Evolutionary conservation across 1,284 basidiomycete species (phyloP), one percentile per base, ranked within the genome.

Genomic region (Apiotrichum veenhuisii): DNA sequence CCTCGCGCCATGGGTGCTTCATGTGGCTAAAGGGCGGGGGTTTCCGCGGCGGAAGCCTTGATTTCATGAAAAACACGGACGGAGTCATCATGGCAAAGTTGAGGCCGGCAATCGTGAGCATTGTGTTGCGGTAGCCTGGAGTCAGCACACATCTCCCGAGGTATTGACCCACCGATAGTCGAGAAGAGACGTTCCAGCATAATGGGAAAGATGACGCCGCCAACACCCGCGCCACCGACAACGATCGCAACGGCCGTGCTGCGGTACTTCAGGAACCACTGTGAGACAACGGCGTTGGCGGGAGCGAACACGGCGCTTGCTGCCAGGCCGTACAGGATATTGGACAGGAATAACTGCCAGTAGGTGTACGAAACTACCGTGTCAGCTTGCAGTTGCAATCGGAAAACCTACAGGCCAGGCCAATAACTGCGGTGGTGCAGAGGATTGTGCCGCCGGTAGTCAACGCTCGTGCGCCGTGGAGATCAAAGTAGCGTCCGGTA

Each of bases 291-390:
- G 5, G 73, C 71, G 2, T 68, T 72, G 1, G 70, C 62, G 3
- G 73, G 72, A 0, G 71, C 64, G 50, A 72, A 75, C 15, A 73
- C 30, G 12, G 30, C 30, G 30, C 30, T 30, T 12, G 30, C 30
- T 9, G 68, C 66, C 5, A 70, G 50, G 27, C 73, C 73, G 38
- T 67, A 70, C 2, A 67, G 57, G 4, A 64, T 50, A 41, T 71
- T 69, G 5, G 70, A 65, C 3, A 73, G 64, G 18, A 73, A 53
- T 54, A 75, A 67, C 42, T 75, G 72, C 51, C 69, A 75, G 57
- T 68, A 75, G 47, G 67, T 57, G 26, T 68, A 59, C 43, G 70
- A 73, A 57, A 75, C 48, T 50, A 14, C 5, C 11, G 14, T 4
- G 22, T 42, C 40, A 42, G 22, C 40, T 5, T 3, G 30, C n/a